These are phyloP conservation scores for Boletus eberwhitei DNA, from an alignment of 768 basidiomycete genomes.

Conservation along the genomic window DNA sequence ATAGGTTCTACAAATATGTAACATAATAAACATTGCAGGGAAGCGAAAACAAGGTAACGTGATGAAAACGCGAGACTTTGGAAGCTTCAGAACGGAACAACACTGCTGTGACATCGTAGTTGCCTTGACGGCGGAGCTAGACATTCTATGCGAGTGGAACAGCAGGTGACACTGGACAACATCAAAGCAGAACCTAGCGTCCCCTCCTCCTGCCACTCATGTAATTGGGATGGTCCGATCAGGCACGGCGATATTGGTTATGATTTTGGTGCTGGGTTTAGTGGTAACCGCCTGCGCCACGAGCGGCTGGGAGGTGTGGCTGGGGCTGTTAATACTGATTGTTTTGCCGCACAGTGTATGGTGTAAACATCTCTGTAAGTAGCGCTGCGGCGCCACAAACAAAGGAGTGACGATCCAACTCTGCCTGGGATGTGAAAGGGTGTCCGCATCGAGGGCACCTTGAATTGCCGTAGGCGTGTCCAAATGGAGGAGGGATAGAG, in stretches of 20 bases:
- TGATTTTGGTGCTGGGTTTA: background rate
- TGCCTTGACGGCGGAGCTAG: background rate
- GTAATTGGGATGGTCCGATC: background rate
- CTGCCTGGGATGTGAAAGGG: constrained; percentile 4
- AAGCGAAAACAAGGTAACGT: background rate
- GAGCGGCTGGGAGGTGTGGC: background rate
- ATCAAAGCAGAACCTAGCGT: background rate
- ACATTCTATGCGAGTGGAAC: background rate
- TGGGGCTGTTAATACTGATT: background rate
- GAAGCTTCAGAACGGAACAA: background rate
- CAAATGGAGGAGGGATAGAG: background rate
- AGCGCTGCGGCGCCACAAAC: constrained; percentile 13
- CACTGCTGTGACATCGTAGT: background rate
- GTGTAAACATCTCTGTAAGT: constrained; percentile 10
- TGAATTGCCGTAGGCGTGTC: background rate
- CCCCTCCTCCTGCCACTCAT: background rate
- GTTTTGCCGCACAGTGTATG: constrained; percentile 6
- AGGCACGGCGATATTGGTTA: background rate
- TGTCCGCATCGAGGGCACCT: constrained; percentile 16
- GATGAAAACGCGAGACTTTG: background rate
- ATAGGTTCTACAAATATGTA: background rate
- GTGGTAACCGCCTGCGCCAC: background rate
- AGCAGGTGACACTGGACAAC: background rate
- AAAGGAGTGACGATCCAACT: constrained; percentile 6
- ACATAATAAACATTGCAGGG: no score